A percentile compares a stretch with the other conserved stretches of the same genome.
Conservation (phyloP, 768 basidiomycete species). For the Coprinellus aureogranulatus region DNA sequence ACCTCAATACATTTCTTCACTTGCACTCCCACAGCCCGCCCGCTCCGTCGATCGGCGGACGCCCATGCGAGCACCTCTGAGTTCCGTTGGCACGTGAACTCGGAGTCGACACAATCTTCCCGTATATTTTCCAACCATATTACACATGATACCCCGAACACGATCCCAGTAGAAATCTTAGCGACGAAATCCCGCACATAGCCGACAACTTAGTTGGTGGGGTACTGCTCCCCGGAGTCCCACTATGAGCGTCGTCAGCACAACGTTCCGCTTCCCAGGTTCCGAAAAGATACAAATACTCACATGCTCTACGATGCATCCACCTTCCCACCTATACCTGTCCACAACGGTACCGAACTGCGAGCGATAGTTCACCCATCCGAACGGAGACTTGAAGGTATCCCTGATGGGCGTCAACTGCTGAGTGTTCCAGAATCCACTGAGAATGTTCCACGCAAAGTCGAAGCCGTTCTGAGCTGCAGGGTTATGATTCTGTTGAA, state of each 20-base stretch:
- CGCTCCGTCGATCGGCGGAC: no score
- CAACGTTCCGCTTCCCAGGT: no score
- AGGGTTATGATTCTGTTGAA: slow-evolving; percentile 8
- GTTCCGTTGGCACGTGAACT: no score
- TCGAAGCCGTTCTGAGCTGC: slow-evolving; percentile 10
- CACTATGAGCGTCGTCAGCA: background rate
- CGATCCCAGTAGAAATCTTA: no score
- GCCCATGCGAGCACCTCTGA: no score
- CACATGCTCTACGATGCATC: slow-evolving; percentile 10
- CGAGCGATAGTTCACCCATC: slow-evolving; percentile 9
- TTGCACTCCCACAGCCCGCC: no score
- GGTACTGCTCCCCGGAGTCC: slow-evolving; percentile 8
- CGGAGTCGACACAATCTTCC: no score
- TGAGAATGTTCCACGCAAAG: slow-evolving; percentile 10
- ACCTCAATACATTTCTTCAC: no score
- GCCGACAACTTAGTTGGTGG: no score
- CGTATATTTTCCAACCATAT: no score
- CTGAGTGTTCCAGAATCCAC: slow-evolving; percentile 8
- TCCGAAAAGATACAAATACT: background rate
- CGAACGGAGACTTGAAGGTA: slow-evolving; percentile 4
- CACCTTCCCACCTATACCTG: slow-evolving; percentile 10
- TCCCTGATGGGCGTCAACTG: slow-evolving; percentile 1
- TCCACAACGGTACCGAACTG: slow-evolving; percentile 6
- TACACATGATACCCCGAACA: no score
- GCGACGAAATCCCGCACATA: no score